Evolutionary conservation across 1,284 basidiomycete species (phyloP), one percentile per base, ranked within the genome.

Genomic region (Stereum hirsutum): DNA sequence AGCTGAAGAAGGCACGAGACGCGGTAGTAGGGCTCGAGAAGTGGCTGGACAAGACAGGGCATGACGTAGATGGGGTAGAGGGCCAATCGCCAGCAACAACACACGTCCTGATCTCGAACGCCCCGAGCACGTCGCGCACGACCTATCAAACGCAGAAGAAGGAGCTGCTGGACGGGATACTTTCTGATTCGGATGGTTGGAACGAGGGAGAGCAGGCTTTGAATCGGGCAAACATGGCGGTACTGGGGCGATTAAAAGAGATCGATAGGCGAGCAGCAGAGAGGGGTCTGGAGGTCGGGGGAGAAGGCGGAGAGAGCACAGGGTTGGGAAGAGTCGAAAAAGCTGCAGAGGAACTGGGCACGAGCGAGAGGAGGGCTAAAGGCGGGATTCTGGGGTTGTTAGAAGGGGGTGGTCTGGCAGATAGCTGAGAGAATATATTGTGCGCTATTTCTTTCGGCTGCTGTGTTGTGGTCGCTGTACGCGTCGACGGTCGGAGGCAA

Each of bases 191-290:
- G n/a, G n/a, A n/a, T n/a, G n/a, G n/a, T n/a, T n/a, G n/a, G n/a
- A n/a, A n/a, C n/a, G n/a, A n/a, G n/a, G n/a, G n/a, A n/a, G 50
- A 52, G 43, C 48, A 48, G 11, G 63, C 62, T 19, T 45, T 74
- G 26, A 54, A 56, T 41, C 61, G 60, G 26, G 74, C 75, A 7
- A 77, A 70, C 46, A 54, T 57, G 19, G 63, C 64, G 2, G 70
- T 85, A 15, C 57, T 75, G 5, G 61, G 61, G 32, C 71, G 81
- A 32, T 57, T 85, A 46, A 66, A 64, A 53, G 66, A 66, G 51
- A 72, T 78, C 15, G 69, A 75, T 46, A 65, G 66, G 46, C 59
- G 67, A 46, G 65, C 68, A 3, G 65, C 66, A 27, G 60, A 64
- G 42, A 50, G 62, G 23, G 68, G 66, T 7, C 44, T 63, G 41